Base-by-base conservation (phyloP, 164 flowering plant species). In the Stephania yunnanensis region DNA sequence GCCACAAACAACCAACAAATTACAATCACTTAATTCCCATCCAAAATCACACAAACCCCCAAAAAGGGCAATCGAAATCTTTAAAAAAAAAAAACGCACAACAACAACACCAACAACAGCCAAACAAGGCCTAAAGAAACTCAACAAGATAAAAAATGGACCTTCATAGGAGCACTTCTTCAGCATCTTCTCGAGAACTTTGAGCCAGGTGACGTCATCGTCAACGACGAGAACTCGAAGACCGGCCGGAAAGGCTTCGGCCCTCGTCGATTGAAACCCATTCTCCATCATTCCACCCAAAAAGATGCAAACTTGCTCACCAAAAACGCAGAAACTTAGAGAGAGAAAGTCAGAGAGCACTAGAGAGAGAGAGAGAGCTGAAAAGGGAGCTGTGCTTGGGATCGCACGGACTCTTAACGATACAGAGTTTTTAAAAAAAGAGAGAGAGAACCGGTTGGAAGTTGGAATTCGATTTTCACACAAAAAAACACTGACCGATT, bases 101-200 rank as follows among this genome's bases (percentile, higher is more conserved):
- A 5, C 13, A 53, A 63, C 15, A 19, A 45, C 46, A 46, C 10
- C 13, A 58, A 58, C 6, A 58, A 58, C 20, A 17, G 6, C 7
- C 65, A 7, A 58, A 6, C 65, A 58, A 58, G 65, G 2, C 4
- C 42, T 36, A 36, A 36, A 1, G 4, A 36, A 4, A 50, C 9
- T 50, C 11, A 50, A 10, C 17, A 22, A 25, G 25, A 61, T 29
- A 5, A 10, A 30, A 17, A 73, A 30, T 2, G 1, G 6, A 69
- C 82, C 82, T 84, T 92, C 90, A 74, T 92, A 92, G 7, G 84
- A 85, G 71, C 97, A 91, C 75, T 89, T 91, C 83, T 85, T 89
- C 74, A 92, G 93, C 95, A 92, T 92, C 87, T 91, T 91, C 42
- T 91, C 97, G 1, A 92, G 87, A 71, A 92, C 88, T 75, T 84